A percentile compares a stretch with the other conserved stretches of the same genome.
These are phyloP conservation scores for Fusarium subglutinans DNA, from an alignment of 2,329 filamentous ascomycete species.

Conservation along the genomic window DNA sequence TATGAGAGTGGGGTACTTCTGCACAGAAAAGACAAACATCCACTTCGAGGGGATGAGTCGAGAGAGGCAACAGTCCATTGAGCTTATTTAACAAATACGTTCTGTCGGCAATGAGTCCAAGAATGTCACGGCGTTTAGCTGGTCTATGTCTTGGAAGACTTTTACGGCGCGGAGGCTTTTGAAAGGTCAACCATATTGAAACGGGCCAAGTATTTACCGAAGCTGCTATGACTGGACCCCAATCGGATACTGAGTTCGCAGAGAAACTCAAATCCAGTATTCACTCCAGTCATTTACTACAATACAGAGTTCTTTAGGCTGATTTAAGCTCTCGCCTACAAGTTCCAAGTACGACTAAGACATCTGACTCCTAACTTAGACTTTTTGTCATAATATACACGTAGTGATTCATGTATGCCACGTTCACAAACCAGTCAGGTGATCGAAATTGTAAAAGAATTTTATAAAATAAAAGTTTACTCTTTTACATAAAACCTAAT, in stretches of 20 bases:
- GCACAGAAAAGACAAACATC: background rate
- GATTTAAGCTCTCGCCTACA: background rate
- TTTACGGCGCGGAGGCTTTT: background rate
- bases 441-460: background rate
- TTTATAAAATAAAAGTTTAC: background rate
- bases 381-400: background rate
- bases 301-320: background rate
- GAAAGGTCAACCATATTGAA: background rate
- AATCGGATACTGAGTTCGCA: background rate
- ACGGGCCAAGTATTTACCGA: rapidly evolving
- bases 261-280: background rate
- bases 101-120: rapidly evolving
- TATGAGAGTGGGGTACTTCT: background rate
- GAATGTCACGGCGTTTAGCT: rapidly evolving
- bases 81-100: background rate
- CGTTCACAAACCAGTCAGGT: no score
- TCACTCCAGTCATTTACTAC: background rate
- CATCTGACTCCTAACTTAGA: background rate
- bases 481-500: background rate
- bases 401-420: background rate
- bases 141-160: background rate
- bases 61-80: background rate
- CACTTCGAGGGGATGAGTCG: rapidly evolving
- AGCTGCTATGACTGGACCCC: no score
- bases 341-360: background rate